Evolutionary conservation across 2,329 filamentous ascomycete genomes (phyloP), one percentile per base, ranked within the genome.

Genomic region (Paraphoma sp.): DNA sequence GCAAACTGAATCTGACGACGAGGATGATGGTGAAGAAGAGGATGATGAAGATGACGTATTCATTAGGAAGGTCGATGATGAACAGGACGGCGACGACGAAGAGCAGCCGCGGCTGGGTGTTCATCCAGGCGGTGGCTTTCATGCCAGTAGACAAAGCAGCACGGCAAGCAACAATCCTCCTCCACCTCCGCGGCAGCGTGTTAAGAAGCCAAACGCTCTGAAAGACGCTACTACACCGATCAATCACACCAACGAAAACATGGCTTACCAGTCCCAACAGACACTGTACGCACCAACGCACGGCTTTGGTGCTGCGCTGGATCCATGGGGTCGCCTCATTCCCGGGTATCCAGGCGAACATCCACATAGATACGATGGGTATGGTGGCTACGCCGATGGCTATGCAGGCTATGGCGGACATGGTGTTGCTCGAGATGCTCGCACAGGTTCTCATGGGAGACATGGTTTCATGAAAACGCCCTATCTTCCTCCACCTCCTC

Each of bases 61-160:
- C 33, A 36, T 36, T 33, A 46, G 23, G 50, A 59, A 1, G 52
- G 23, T 23, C 5, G 23, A 57, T 4, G 53, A 53, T 3, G 30
- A 58, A 2, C 48, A 56, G 1, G 17, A 51, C 14, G 45, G 43
- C 2, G 51, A 62, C 1, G 47, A 56, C 7, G 45, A 16, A n/a
- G 42, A 53, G 23, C 23, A 3, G 23, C 23, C 5, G 23, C 23
- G 23, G 23, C 23, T 3, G 23, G 23, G 23, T 23, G 23, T 23
- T 23, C 23, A 3, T 23, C 23, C 5, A 23, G 23, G 5, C 23
- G 5, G 5, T 5, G 5, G 23, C 23, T 36, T 48, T 11, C 45
- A 53, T 29, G 45, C 46, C 14, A 60, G 48, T n/a, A 55, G 56
- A 2, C 60, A 63, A 30, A 58, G 55, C 28, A 53, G 55, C 29